phyloP scores from a whole-genome alignment of 345 rosid species.

The Gossypium mustelinum region DNA sequence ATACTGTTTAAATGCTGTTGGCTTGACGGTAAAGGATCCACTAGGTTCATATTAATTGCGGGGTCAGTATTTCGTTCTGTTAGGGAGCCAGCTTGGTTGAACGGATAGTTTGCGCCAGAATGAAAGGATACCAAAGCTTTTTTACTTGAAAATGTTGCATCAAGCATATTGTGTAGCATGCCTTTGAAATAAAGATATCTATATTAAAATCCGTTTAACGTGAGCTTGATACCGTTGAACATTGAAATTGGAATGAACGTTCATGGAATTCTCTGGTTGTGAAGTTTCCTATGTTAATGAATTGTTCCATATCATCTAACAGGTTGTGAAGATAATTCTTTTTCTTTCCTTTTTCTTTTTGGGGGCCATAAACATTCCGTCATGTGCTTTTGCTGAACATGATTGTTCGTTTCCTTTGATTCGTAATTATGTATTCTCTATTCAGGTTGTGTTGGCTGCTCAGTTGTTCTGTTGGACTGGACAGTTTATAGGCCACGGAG shows the following conservation, averaged over 20 bases:
- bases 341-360: background rate
- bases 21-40: background rate
- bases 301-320: background rate
- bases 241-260: background rate
- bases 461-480: conserved; percentile 75
- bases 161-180: background rate
- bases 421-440: background rate
- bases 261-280: background rate
- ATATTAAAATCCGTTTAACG: background rate
- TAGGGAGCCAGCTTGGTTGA: background rate
- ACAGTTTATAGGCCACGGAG: conserved; percentile 80
- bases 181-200: background rate
- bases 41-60: background rate
- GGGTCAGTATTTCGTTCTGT: background rate
- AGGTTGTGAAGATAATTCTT: background rate
- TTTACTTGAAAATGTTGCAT: background rate
- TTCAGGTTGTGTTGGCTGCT: conserved; percentile 64
- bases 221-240: background rate
- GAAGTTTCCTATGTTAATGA: background rate
- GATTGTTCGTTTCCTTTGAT: background rate
- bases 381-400: background rate
- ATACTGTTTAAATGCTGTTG: background rate
- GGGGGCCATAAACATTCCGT: background rate
- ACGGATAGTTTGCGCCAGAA: background rate
- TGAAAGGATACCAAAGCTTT: background rate